Conservation (phyloP, 371 early-diverging fungal genomes). For the Mucor lusitanicus region DNA sequence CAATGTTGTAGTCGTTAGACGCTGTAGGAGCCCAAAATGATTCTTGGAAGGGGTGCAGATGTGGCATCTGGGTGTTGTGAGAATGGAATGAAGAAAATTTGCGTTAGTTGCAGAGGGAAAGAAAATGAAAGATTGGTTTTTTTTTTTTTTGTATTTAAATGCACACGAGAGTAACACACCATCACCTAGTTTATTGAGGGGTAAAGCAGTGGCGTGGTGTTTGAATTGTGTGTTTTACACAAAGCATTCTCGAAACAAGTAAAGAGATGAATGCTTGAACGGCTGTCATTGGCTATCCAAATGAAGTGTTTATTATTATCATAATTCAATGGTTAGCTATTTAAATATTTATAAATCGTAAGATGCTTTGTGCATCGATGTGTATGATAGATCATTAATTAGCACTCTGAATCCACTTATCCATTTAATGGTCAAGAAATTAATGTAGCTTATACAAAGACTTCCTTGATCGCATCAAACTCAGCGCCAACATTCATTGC, state of each 20-base stretch:
- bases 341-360: neutral
- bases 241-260: neutral
- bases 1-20: slow-evolving; percentile 32
- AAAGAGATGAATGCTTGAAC: neutral
- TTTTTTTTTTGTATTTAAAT: too few relatives aligned
- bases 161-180: neutral
- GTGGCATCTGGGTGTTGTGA: slow-evolving; percentile 4
- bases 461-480: too few relatives aligned
- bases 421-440: too few relatives aligned
- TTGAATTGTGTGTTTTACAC: neutral
- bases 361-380: neutral
- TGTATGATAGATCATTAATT: neutral
- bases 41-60: slow-evolving; percentile 33
- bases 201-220: neutral
- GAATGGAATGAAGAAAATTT: neutral
- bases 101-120: neutral
- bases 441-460: too few relatives aligned
- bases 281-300: neutral
- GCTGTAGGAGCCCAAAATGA: slow-evolving; percentile 49
- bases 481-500: too few relatives aligned
- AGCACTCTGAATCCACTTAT: too few relatives aligned
- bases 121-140: neutral
- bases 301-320: neutral
- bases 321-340: neutral
- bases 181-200: neutral